Percentiles rank a stretch among this genome's conserved stretches.
Conservation (phyloP, 352 stramenopile genomes). For the Phytophthora vignae region DNA sequence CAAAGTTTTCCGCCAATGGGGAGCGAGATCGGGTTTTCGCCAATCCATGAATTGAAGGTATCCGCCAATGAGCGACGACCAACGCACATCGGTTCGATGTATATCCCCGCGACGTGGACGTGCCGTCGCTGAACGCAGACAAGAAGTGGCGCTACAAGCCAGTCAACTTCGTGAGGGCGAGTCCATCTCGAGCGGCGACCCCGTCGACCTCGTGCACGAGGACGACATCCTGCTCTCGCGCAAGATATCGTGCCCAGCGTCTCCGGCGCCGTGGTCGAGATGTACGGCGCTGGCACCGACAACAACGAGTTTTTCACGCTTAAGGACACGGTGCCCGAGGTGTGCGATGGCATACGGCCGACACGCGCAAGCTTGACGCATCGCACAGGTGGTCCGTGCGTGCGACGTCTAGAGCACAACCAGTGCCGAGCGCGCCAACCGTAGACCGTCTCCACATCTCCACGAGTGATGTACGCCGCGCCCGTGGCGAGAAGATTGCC, state of each 20-base stretch:
- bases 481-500: too few relatives aligned
- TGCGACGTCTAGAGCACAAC: too few relatives aligned
- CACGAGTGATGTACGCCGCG: too few relatives aligned
- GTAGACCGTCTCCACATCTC: too few relatives aligned
- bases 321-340: too few relatives aligned
- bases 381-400: too few relatives aligned
- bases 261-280: conserved; percentile 98
- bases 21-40: background rate
- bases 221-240: conserved; percentile 99
- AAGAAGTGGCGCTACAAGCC: conserved; percentile 97
- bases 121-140: conserved; percentile 93
- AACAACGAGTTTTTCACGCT: too few relatives aligned
- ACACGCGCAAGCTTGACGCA: too few relatives aligned
- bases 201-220: conserved; percentile 98
- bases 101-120: conserved; percentile 98
- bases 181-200: conserved; percentile 97
- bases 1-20: conserved; percentile 54
- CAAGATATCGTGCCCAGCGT: conserved; percentile 99
- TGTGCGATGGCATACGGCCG: too few relatives aligned
- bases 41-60: conserved; percentile 7
- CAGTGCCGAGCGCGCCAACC: too few relatives aligned
- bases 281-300: conserved; percentile 97
- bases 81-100: conserved; percentile 67
- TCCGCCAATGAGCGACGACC: conserved; percentile 15
- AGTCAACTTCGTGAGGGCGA: conserved; percentile 94